Conservation (phyloP, 2,329 filamentous ascomycete species). For the Diaporthe eres region DNA sequence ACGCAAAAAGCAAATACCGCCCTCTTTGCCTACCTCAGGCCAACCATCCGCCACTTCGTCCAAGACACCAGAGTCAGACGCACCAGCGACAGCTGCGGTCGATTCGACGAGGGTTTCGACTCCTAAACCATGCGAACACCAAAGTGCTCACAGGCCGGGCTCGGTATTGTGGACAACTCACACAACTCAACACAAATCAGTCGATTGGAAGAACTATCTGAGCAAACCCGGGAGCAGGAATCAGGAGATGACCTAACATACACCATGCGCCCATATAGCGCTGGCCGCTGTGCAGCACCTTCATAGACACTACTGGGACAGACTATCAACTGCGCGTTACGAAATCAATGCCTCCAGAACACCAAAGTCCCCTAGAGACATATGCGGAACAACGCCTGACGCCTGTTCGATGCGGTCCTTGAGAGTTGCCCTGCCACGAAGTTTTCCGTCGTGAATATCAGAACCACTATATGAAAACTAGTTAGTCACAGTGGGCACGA, state of each 20-base stretch:
- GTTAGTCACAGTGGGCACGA: not conserved
- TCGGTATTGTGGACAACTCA: not conserved
- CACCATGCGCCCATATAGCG: not conserved
- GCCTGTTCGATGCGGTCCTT: not conserved
- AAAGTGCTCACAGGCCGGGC: not conserved
- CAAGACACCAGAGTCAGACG: not conserved
- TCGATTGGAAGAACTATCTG: constrained; percentile 12
- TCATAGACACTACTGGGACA: not conserved
- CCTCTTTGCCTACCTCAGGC: not conserved
- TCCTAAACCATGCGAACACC: not conserved
- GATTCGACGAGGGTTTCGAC: not conserved
- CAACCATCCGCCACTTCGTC: not conserved
- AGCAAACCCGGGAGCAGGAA: not conserved
- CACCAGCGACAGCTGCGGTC: not conserved
- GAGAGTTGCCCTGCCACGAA: not conserved
- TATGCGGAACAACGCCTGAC: constrained; percentile 1
- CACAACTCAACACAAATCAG: not conserved
- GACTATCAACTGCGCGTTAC: not conserved
- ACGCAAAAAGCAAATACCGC: not conserved
- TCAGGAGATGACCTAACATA: not conserved
- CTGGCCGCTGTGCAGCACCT: not conserved
- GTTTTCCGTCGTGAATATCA: not conserved
- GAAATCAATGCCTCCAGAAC: not conserved
- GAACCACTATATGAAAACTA: not conserved
- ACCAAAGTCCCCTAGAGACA: not conserved